Base-by-base conservation (phyloP, 768 basidiomycete species). In the Naganishia vaughanmartiniae region DNA sequence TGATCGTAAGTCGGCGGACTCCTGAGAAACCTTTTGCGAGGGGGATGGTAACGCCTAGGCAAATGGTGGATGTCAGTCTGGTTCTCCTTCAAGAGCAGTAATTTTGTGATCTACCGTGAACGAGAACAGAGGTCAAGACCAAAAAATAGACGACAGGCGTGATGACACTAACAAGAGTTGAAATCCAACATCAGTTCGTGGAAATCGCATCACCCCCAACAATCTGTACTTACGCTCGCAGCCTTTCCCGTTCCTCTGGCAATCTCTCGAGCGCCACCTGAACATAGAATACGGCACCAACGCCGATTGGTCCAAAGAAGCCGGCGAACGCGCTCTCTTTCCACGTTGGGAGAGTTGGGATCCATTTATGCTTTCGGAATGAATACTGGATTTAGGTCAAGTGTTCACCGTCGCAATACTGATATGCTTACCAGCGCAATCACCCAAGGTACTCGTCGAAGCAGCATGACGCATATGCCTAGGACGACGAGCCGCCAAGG, bases 391-490 rank as follows among this genome's bases (percentile, higher is more conserved):
- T 26, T 57, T 34, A 31, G 42, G 48, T 42, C 58, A 60, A 0
- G 19, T 17, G n/a, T 30, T 57, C 39, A 60, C 46, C 28, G 26
- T 60, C 12, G 33, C 36, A 46, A 6, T 1, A 15, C 30, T 65
- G 5, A 28, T 9, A n/a, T 30, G 74, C 77, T 66, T 58, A 78
- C 77, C 53, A 81, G 30, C 0, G 74, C 70, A 24, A 82, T 53
- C n/a, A 84, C 77, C 77, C 80, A 82, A 0, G 83, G 83, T 1
- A 81, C 67, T 12, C 83, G 76, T 6, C 83, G 74, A 26, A 83
- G 60, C 1, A 82, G 45, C 66, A 84, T 78, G 66, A 84, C 76
- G 42, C 78, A 67, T 19, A 83, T 75, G 2, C 77, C 82, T 19
- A 83, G 72, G 7, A 82, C 74, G 26, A 83, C 78, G 12, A 84